Conservation (phyloP, 2,329 filamentous ascomycete genomes). For the Pezicula radicicola region DNA sequence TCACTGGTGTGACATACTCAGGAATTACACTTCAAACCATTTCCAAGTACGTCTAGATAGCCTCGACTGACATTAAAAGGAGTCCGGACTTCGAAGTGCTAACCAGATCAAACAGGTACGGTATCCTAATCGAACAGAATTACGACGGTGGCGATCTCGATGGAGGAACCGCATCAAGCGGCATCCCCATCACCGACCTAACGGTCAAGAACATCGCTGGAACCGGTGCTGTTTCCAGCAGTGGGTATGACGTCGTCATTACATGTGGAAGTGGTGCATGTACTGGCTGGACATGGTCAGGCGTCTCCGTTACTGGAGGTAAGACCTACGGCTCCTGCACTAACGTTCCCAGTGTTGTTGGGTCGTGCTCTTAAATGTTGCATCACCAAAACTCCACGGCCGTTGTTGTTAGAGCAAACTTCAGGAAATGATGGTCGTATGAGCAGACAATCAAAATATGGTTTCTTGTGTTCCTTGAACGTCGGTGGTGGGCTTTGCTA, state of each 20-base stretch:
- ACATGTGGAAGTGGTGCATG: conserved; percentile 48
- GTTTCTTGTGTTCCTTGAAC: too few species aligned
- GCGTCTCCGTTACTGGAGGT: too few species aligned
- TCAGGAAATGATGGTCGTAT: too few species aligned
- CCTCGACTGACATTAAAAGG: conserved; percentile 37
- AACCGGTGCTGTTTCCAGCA: conserved; percentile 31
- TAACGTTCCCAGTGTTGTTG: too few species aligned
- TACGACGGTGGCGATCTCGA: conserved; percentile 41
- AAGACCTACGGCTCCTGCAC: too few species aligned
- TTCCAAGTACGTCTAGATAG: conserved; percentile 45
- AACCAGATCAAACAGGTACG: conserved; percentile 37
- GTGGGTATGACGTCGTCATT: conserved; percentile 41
- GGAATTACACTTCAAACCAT: conserved; percentile 47
- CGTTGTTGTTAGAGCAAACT: too few species aligned
- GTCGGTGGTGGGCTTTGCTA: too few species aligned
- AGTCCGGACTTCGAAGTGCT: conserved; percentile 26
- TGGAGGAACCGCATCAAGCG: conserved; percentile 30
- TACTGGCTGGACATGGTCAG: conserved; percentile 44
- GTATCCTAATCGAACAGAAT: conserved; percentile 53
- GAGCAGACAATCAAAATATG: too few species aligned
- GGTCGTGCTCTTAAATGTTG: too few species aligned
- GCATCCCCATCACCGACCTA: conserved; percentile 47
- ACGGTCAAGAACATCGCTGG: conserved; percentile 41
- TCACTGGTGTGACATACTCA: conserved; percentile 48
- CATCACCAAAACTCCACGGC: too few species aligned